Percentiles rank a stretch among this genome's conserved stretches.
phyloP scores from a whole-genome alignment of 257 asterid genomes.

The Fraxinus anomala region DNA sequence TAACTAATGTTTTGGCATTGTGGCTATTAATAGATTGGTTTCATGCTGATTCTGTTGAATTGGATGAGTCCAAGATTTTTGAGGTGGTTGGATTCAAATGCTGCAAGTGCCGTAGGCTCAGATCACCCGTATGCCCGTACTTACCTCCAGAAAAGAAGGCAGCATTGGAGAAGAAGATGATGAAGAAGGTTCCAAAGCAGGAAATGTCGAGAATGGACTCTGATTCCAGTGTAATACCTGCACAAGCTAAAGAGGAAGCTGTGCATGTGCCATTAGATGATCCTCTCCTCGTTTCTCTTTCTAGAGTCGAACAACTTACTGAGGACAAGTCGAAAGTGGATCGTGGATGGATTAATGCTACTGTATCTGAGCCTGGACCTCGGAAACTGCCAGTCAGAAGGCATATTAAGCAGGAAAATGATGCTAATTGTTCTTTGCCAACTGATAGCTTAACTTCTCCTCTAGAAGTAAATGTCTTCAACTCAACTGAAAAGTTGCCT shows the following conservation, averaged over 20 bases:
- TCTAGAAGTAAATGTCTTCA: slow-evolving; percentile 35
- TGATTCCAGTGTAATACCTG: slow-evolving; percentile 28
- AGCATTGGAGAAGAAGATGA: slow-evolving; percentile 37
- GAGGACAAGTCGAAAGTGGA: slow-evolving; percentile 34
- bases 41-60: slow-evolving; percentile 77
- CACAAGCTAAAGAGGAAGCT: slow-evolving; percentile 20
- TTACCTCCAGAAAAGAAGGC: slow-evolving; percentile 35
- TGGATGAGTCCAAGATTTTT: slow-evolving; percentile 59
- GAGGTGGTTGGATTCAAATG: slow-evolving; percentile 70
- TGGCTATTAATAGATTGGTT: slow-evolving; percentile 67
- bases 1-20: slow-evolving; percentile 6
- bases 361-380: slow-evolving; percentile 44
- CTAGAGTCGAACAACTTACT: slow-evolving; percentile 36
- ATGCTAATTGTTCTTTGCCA: slow-evolving; percentile 25
- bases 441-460: slow-evolving; percentile 36
- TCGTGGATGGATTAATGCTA: slow-evolving; percentile 40
- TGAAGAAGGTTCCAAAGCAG: slow-evolving; percentile 35
- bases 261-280: slow-evolving; percentile 28
- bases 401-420: slow-evolving; percentile 50
- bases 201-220: slow-evolving; percentile 34
- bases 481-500: slow-evolving; percentile 53
- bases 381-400: slow-evolving; percentile 71
- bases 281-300: slow-evolving; percentile 35
- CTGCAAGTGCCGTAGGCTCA: slow-evolving; percentile 78
- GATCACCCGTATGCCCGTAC: slow-evolving; percentile 72